phyloP scores from a whole-genome alignment of 2,329 filamentous ascomycete genomes.

The Trichophyton equinum region DNA sequence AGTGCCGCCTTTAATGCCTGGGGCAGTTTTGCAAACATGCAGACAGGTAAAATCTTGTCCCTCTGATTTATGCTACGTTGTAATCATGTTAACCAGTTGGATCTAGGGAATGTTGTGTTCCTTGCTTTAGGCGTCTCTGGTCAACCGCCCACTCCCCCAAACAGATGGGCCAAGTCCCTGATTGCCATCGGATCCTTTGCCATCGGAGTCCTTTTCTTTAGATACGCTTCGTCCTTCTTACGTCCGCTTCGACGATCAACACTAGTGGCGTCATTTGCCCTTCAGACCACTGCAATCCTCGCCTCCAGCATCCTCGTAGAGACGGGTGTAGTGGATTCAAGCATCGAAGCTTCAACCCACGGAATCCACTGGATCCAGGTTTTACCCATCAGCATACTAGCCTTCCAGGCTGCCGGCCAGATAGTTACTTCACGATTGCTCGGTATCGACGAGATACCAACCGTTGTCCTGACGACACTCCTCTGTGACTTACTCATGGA shows the following conservation, averaged over 20 bases:
- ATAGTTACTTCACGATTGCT: conserved; percentile 29
- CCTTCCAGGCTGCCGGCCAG: conserved; percentile 32
- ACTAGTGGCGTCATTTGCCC: conserved; percentile 28
- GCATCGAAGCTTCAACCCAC: conserved; percentile 20
- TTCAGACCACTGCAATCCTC: conserved; percentile 27
- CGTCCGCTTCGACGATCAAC: conserved; percentile 26
- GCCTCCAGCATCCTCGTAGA: conserved; percentile 27
- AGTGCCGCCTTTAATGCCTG: conserved; percentile 14
- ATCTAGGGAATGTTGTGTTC: conserved; percentile 34
- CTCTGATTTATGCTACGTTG: not conserved
- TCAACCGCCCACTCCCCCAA: conserved; percentile 28
- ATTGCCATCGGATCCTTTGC: conserved; percentile 29
- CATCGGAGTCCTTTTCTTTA: conserved; percentile 31
- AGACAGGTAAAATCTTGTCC: conserved; percentile 9
- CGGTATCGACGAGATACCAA: conserved; percentile 29
- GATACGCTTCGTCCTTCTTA: conserved; percentile 22
- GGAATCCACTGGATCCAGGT: conserved; percentile 28
- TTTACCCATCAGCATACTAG: conserved; percentile 27
- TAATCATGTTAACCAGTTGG: not conserved
- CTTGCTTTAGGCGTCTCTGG: conserved; percentile 31
- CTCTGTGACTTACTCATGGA: conserved; percentile 31
- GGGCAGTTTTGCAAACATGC: conserved; percentile 15
- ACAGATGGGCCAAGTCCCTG: conserved; percentile 33
- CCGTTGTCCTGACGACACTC: conserved; percentile 31
- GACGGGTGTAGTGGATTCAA: conserved; percentile 21